A percentile compares a stretch with the other conserved stretches of the same genome.
These are phyloP conservation scores for Leptomonas pyrrhocoris DNA, from an alignment of 208 protist species.

Conservation along the genomic window DNA sequence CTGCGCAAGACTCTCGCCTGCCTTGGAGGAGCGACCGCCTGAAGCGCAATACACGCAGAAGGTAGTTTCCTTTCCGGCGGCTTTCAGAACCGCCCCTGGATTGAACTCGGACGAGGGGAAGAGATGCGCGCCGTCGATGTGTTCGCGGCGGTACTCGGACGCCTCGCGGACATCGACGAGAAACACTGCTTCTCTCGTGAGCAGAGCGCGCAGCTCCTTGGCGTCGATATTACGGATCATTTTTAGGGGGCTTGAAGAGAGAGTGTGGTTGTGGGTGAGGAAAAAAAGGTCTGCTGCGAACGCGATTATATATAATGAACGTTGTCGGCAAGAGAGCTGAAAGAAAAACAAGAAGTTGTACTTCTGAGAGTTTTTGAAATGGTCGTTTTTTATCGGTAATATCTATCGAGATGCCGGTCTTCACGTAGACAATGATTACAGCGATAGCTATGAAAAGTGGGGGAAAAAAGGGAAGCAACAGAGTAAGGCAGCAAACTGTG, in stretches of 20 bases:
- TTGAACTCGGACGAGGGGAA: slow-evolving; percentile 36
- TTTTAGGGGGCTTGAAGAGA: not conserved
- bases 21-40: slow-evolving; percentile 41
- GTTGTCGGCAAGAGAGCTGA: not conserved
- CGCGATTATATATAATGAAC: too few relatives aligned
- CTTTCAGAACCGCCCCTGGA: slow-evolving; percentile 34
- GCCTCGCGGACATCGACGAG: slow-evolving; percentile 52
- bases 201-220: slow-evolving; percentile 25
- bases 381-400: slow-evolving; percentile 5
- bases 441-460: not conserved
- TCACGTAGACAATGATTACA: not conserved
- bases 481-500: not conserved
- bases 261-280: too few relatives aligned
- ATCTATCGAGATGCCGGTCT: not conserved
- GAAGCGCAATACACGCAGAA: slow-evolving; percentile 49
- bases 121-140: slow-evolving; percentile 39
- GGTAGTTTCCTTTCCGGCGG: slow-evolving; percentile 17
- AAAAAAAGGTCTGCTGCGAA: not conserved
- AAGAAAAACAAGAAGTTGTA: not conserved
- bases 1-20: slow-evolving; percentile 16
- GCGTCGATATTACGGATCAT: slow-evolving; percentile 35
- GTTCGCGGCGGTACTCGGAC: slow-evolving; percentile 48
- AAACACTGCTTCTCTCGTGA: slow-evolving; percentile 33
- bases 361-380: too few relatives aligned
- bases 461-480: not conserved